phyloP scores from a whole-genome alignment of 164 flowering plant species.

The Dillenia suffruticosa region DNA sequence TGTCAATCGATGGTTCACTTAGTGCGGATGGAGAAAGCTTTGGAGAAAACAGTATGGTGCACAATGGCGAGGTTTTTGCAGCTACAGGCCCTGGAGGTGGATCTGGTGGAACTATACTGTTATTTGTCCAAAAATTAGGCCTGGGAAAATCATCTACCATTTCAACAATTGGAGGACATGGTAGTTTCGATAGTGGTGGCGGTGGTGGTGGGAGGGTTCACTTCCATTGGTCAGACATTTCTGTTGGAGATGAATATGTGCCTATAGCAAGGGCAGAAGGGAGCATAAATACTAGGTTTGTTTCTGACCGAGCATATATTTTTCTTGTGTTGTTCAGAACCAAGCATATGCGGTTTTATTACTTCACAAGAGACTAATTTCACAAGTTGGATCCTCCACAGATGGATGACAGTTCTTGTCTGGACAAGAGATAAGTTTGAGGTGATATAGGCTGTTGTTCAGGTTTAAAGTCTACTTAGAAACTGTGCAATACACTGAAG shows the following conservation, averaged over 20 bases:
- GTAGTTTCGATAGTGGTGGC: slow-evolving; percentile 69
- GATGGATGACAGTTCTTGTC: no score
- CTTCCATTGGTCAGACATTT: slow-evolving; percentile 87
- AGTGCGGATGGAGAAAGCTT: slow-evolving; percentile 84
- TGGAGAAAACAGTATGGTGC: slow-evolving; percentile 25
- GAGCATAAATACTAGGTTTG: slow-evolving; percentile 52
- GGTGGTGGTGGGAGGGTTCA: slow-evolving; percentile 97
- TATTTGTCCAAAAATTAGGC: slow-evolving; percentile 55
- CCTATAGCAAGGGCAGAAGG: slow-evolving; percentile 68
- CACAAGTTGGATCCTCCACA: no score
- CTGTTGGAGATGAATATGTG: slow-evolving; percentile 69
- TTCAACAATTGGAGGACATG: slow-evolving; percentile 81
- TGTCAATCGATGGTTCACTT: slow-evolving; percentile 65
- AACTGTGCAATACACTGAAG: no score
- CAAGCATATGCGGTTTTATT: no score
- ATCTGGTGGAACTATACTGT: slow-evolving; percentile 91
- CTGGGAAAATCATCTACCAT: slow-evolving; percentile 50
- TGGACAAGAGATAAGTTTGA: no score
- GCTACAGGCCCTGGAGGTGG: slow-evolving; percentile 81
- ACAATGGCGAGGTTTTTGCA: slow-evolving; percentile 13
- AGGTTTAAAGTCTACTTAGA: no score
- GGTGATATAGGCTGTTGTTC: no score
- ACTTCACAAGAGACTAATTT: no score
- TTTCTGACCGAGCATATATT: neutral
- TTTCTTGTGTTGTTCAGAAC: neutral